Percentiles rank a stretch among this genome's conserved stretches.
Conservation (phyloP, 768 basidiomycete species). For the Exidia glandulosa region DNA sequence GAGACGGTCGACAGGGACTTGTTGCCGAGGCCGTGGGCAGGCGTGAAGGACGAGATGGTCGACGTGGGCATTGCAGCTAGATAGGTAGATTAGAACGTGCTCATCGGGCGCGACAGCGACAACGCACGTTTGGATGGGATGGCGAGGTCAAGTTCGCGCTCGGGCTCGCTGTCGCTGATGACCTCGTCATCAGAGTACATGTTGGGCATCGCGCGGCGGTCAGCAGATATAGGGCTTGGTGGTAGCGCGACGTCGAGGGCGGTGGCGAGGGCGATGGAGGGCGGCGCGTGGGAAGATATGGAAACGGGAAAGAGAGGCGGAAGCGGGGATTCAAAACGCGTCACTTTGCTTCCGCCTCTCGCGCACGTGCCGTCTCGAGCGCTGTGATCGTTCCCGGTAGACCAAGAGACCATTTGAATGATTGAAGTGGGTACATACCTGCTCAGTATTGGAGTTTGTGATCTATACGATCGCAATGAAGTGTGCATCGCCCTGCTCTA, state of each 20-base stretch:
- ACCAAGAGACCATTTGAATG: no score
- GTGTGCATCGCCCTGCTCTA: no score
- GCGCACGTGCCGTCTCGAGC: no score
- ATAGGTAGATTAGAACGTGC: neutral
- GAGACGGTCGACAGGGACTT: neutral
- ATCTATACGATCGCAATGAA: no score
- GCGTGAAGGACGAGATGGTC: neutral
- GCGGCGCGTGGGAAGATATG: neutral
- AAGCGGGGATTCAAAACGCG: neutral
- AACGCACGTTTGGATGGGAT: neutral
- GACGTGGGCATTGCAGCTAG: neutral
- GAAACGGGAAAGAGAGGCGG: neutral
- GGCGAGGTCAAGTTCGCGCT: neutral
- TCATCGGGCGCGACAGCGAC: neutral
- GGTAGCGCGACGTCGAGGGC: no score
- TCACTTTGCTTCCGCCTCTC: no score
- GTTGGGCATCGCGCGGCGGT: neutral
- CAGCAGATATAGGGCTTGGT: no score
- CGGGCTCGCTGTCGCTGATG: neutral
- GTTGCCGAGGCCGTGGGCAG: neutral
- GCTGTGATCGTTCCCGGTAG: no score
- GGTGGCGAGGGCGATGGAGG: neutral
- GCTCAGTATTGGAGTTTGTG: no score
- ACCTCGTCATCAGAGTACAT: neutral
- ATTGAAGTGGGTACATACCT: no score